These are phyloP conservation scores for Yamadazyma epiphylla DNA, from an alignment of 1,139 yeast species.

Conservation along the genomic window DNA sequence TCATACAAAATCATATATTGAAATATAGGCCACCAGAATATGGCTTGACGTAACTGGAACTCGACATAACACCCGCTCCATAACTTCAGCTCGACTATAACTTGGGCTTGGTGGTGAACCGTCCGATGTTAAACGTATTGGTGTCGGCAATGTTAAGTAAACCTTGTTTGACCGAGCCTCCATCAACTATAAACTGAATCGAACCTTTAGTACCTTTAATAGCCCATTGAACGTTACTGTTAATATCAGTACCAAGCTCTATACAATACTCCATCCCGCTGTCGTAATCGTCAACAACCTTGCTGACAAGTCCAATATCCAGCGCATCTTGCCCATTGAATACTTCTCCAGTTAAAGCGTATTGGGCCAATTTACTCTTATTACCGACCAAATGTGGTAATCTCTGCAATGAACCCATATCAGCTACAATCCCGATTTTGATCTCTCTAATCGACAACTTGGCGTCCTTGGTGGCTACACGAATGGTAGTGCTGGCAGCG, in stretches of 20 bases:
- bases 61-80: no score
- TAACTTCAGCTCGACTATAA: no score
- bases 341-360: constrained; percentile 59
- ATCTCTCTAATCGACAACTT: constrained; percentile 65
- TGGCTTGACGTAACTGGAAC: no score
- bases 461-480: constrained; percentile 54
- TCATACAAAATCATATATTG: no score
- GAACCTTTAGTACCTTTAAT: constrained; percentile 62
- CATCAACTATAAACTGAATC: constrained; percentile 51
- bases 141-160: constrained; percentile 50
- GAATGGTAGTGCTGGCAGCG: constrained; percentile 53
- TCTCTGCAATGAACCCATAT: constrained; percentile 75
- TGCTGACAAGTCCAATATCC: constrained; percentile 52
- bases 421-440: constrained; percentile 74
- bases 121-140: constrained; percentile 45
- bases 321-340: constrained; percentile 57
- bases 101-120: constrained; percentile 4
- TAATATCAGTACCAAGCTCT: constrained; percentile 49
- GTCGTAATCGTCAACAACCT: constrained; percentile 42
- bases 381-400: constrained; percentile 55
- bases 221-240: constrained; percentile 53
- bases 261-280: constrained; percentile 49
- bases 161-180: constrained; percentile 44
- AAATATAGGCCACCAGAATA: no score
- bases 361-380: constrained; percentile 56